Evolutionary conservation across 2,329 filamentous ascomycete species (phyloP), one percentile per base, ranked within the genome.

Genomic region (Penicillium capsulatum): DNA sequence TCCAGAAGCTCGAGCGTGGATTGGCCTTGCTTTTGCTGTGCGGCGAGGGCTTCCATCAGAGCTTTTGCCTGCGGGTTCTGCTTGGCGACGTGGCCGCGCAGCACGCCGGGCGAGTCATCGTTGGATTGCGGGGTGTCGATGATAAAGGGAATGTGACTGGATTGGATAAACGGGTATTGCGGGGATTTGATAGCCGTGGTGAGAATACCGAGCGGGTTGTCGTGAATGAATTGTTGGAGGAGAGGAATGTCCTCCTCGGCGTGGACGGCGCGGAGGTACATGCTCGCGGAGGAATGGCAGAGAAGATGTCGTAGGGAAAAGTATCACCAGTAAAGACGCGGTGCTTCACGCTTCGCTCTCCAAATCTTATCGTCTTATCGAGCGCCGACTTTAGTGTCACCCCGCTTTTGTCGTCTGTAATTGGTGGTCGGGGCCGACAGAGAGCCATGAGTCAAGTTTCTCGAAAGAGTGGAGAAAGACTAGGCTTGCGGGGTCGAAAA

Each of bases 41-140:
- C 19, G 19, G 19, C 19, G 19, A 22, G 19, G 19, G 19, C 19
- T 45, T 44, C 45, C 17, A 34, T 34, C 19, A 34, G 14, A 4
- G 26, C 13, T n/a, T 32, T 33, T 14, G 11, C 14, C 20, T 27
- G 81, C 0, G 81, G 80, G 48, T 86, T 86, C 24, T 69, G 67
- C 19, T 74, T 68, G 0, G 81, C 80, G 17, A 85, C 60, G 53
- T 86, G 82, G 3, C 78, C 80, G 2, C 80, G 71, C 3, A 86
- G 67, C n/a, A 31, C 38, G 9, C 47, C 47, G 38, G 10, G 40
- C 17, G 11, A 44, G 32, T 78, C 80, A 3, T 78, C 70, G 3
- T 84, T 5, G 10, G 11, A 14, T 14, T 17, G 9, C n/a, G 36
- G 67, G 3, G 53, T 57, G 44, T 82, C 77, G 1, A 83, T 61